phyloP scores from a whole-genome alignment of 768 basidiomycete species.

The Agaricus subrufescens region DNA sequence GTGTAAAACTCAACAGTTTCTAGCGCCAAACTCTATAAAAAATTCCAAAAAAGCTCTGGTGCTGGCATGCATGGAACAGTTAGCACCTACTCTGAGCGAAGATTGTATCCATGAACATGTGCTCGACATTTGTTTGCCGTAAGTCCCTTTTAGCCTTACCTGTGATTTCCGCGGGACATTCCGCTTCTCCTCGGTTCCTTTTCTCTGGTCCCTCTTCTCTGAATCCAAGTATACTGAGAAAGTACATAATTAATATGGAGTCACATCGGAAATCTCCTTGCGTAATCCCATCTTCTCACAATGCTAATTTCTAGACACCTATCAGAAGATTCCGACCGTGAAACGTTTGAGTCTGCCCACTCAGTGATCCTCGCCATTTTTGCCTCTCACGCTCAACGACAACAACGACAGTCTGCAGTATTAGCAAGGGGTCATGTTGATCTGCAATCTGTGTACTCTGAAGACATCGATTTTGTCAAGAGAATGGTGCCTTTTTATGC shows the following conservation, averaged over 20 bases:
- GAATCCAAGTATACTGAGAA: conserved; percentile 1
- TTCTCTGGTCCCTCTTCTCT: background rate
- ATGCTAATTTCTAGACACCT: conserved; percentile 44
- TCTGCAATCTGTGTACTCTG: background rate
- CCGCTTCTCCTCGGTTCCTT: conserved; percentile 3
- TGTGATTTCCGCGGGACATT: conserved; percentile 1
- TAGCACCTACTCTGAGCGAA: conserved; percentile 56
- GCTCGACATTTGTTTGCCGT: conserved; percentile 65
- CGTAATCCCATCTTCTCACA: background rate
- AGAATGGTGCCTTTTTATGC: conserved; percentile 73
- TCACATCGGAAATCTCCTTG: background rate
- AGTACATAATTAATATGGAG: too few relatives aligned
- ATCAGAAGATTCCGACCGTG: conserved; percentile 52
- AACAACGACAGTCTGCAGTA: conserved; percentile 15
- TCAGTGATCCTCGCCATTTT: conserved; percentile 78
- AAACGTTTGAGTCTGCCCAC: conserved; percentile 85
- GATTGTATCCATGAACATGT: conserved; percentile 50
- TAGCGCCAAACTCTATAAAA: conserved; percentile 5
- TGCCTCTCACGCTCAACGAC: conserved; percentile 48
- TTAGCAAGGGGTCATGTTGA: background rate
- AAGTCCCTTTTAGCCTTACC: conserved; percentile 22
- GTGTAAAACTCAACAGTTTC: background rate
- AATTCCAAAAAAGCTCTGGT: conserved; percentile 55
- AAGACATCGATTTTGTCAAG: conserved; percentile 35
- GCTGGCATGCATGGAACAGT: conserved; percentile 74